Evolutionary conservation across 352 stramenopile species (phyloP).

Genomic region (Globisporangium nodosum): DNA sequence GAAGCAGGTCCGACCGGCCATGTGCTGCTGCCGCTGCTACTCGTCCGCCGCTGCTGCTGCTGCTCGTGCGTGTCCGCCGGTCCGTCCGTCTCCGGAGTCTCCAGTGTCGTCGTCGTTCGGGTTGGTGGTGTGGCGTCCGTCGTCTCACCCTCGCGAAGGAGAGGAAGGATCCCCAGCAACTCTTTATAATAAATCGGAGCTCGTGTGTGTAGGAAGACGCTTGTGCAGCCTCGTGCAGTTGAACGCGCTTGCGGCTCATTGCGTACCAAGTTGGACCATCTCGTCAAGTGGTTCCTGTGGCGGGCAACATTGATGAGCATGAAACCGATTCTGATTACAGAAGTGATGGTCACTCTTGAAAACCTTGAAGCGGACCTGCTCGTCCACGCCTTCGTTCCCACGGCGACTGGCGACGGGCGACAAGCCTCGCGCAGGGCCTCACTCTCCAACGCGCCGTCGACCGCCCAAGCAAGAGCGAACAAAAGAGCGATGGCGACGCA

Average conservation of each 20-base stretch:
- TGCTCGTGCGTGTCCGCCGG: background rate
- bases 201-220: background rate
- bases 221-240: too few species aligned
- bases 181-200: background rate
- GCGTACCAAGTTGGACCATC: too few species aligned
- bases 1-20: background rate
- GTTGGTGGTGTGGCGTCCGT: background rate
- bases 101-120: slow-evolving; percentile 2
- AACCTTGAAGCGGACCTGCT: too few species aligned
- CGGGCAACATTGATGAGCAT: background rate
- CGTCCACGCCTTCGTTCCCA: too few species aligned
- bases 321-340: background rate
- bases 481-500: slow-evolving; percentile 7
- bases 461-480: background rate
- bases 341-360: background rate
- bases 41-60: background rate
- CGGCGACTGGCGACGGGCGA: too few species aligned
- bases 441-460: background rate
- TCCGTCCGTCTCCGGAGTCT: background rate
- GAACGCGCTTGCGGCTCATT: too few species aligned
- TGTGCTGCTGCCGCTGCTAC: background rate
- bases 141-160: background rate
- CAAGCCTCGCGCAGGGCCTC: background rate
- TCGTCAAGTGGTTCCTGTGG: too few species aligned
- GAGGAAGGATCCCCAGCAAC: background rate